Percentiles rank a stretch among this genome's conserved stretches.
Conservation (phyloP, 1,139 yeast species). For the Williopsis jadinii region DNA sequence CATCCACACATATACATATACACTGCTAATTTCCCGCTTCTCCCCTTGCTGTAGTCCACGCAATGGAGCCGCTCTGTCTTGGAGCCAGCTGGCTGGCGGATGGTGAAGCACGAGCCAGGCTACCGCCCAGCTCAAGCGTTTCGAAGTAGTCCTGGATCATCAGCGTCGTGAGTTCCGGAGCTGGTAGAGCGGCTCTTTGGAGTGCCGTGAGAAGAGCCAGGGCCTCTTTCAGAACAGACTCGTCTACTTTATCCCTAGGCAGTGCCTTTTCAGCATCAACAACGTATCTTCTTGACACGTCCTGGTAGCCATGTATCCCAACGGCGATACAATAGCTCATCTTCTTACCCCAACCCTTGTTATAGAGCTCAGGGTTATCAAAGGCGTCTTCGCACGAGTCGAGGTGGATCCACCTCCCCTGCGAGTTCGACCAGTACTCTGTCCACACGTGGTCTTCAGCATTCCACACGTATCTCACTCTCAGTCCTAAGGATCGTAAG, state of each 20-base stretch:
- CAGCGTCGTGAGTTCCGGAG: constrained; percentile 27
- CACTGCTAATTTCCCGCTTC: constrained; percentile 47
- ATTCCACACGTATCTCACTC: constrained; percentile 75
- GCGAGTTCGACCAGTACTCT: constrained; percentile 63
- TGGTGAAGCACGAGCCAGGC: constrained; percentile 5
- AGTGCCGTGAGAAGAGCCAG: constrained; percentile 34
- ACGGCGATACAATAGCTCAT: constrained; percentile 85
- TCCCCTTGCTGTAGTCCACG: constrained; percentile 72
- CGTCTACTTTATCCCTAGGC: constrained; percentile 41
- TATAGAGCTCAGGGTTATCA: constrained; percentile 74
- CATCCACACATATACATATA: background rate
- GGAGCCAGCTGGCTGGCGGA: constrained; percentile 26
- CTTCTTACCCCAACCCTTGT: constrained; percentile 84
- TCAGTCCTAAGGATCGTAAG: constrained; percentile 57
- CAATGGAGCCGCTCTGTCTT: constrained; percentile 69
- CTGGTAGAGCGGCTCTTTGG: constrained; percentile 28
- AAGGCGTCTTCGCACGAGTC: constrained; percentile 86
- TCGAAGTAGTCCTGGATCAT: constrained; percentile 36
- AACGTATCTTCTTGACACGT: constrained; percentile 67
- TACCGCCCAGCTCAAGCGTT: constrained; percentile 27
- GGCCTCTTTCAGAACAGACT: constrained; percentile 31
- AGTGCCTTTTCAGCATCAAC: constrained; percentile 42
- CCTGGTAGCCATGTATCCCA: constrained; percentile 52
- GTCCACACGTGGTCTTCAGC: constrained; percentile 96
- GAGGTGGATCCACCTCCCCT: constrained; percentile 75